phyloP scores from a whole-genome alignment of 2,329 filamentous ascomycete species.

The Trichophyton simii region DNA sequence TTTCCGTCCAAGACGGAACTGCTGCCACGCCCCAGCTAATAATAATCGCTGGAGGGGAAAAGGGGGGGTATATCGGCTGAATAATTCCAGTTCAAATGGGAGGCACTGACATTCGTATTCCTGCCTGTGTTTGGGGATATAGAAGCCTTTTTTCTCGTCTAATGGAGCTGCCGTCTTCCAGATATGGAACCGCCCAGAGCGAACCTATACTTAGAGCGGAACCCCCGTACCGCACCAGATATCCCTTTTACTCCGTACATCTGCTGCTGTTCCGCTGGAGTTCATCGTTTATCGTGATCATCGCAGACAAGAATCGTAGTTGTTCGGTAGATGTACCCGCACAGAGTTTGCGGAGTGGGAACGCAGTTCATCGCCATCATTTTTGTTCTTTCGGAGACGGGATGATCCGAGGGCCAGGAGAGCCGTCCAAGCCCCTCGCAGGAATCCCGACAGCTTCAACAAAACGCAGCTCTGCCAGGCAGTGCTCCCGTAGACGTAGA shows the following conservation, averaged over 20 bases:
- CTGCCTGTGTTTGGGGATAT: neutral
- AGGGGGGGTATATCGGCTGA: neutral
- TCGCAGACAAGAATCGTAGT: neutral
- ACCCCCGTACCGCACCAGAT: neutral
- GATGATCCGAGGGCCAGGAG: neutral
- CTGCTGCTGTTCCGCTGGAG: neutral
- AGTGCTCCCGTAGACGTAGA: no score
- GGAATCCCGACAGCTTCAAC: neutral
- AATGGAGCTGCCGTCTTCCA: neutral
- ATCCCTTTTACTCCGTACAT: neutral
- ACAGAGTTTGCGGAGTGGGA: neutral
- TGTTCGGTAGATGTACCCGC: neutral
- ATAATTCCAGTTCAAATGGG: neutral
- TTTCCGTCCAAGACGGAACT: neutral
- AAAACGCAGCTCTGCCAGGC: no score
- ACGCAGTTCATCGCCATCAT: neutral
- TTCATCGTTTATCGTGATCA: neutral
- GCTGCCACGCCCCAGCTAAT: neutral
- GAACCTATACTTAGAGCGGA: neutral
- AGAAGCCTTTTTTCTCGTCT: neutral
- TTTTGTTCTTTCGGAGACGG: neutral
- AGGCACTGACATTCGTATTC: neutral
- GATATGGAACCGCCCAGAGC: neutral
- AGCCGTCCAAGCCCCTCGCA: neutral
- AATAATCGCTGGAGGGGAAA: neutral